Base-by-base conservation (phyloP, 805 yeast species). In the Wickerhamomyces canadensis region DNA sequence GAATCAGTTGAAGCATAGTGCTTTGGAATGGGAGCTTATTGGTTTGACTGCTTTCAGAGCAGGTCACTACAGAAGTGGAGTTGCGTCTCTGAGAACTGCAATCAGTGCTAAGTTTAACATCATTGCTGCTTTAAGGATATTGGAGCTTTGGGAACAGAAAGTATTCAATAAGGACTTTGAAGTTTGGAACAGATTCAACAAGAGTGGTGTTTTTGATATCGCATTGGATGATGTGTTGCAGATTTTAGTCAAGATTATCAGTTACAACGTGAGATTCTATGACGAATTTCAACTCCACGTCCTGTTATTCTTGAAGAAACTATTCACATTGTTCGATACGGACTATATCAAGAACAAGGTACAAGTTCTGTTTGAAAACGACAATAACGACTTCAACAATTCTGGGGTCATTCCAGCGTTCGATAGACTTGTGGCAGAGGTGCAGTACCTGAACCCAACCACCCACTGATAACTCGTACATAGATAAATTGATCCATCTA, bases 11-110 rank as follows among this genome's bases (percentile, higher is more conserved):
- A 67, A 64, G 38, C 80, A 78, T 47, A 74, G 79, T 50, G 82
- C 84, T 0, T 54, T 82, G 19, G 87, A 84, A 52, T 84, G 91
- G 91, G 84, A 79, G 49, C 59, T 82, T 44, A 64, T 82, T 32
- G 91, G 89, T 0, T 60, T 75, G 7, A 68, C 80, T 16, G 62
- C 72, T 23, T 57, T 62, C 34, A 63, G 75, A 44, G 67, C 73
- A 2, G 70, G 68, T 47, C 67, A 71, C 43, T 74, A 56, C 51
- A 65, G 64, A 33, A 69, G 70, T 32, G 70, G 72, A 1, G 54
- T 74, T 25, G 65, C 79, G 14, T 78, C 84, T 4, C 61, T 76
- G 45, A 61, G 73, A 39, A 75, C 80, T 0, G 65, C 81, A 5
- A 47, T 72, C 7, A 68, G 66, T 44, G 78, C 77, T 4, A 70